phyloP scores from a whole-genome alignment of 2,329 filamentous ascomycete genomes.

The Nigrospora oryzae region DNA sequence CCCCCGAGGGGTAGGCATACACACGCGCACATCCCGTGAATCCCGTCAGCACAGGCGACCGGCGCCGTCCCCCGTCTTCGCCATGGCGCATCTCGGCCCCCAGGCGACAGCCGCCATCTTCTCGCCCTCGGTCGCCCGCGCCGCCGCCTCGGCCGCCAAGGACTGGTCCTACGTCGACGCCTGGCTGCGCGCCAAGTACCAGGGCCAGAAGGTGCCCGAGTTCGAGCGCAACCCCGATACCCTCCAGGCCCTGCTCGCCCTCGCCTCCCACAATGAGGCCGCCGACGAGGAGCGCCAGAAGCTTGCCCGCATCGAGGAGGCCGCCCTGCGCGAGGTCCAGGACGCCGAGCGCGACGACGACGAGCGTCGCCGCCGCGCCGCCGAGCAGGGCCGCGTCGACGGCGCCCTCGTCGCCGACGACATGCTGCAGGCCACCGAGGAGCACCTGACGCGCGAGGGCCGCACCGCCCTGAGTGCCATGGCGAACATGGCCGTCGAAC shows the following conservation, averaged over 20 bases:
- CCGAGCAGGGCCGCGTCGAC: constrained; percentile 4
- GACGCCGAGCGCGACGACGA: constrained; percentile 23
- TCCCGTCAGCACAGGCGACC: constrained; percentile 3
- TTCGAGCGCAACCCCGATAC: constrained; percentile 89
- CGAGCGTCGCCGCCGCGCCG: constrained; percentile 5
- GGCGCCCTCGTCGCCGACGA: constrained; percentile 21
- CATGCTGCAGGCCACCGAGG: constrained; percentile 45
- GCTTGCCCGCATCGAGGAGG: constrained; percentile 48
- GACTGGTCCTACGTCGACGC: constrained; percentile 85
- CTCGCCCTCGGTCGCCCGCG: constrained; percentile 60
- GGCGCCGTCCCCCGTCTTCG: too few species aligned
- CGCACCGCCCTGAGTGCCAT: constrained; percentile 47
- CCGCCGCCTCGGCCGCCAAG: constrained; percentile 73
- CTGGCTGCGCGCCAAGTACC: constrained; percentile 67
- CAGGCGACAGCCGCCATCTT: constrained; percentile 46
- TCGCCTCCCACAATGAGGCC: constrained; percentile 68
- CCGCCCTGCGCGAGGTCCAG: constrained; percentile 46
- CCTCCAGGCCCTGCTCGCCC: constrained; percentile 62
- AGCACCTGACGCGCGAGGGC: constrained; percentile 46
- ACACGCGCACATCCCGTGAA: constrained; percentile 7
- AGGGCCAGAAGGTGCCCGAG: constrained; percentile 51
- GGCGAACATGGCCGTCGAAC: constrained; percentile 38
- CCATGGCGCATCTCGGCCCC: constrained; percentile 27
- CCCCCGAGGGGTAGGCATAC: constrained; percentile 4
- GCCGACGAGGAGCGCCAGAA: constrained; percentile 63